A percentile compares a stretch with the other conserved stretches of the same genome.
Evolutionary conservation across 148 eudicot genomes (phyloP).

Genomic region (Nyssa sinensis): DNA sequence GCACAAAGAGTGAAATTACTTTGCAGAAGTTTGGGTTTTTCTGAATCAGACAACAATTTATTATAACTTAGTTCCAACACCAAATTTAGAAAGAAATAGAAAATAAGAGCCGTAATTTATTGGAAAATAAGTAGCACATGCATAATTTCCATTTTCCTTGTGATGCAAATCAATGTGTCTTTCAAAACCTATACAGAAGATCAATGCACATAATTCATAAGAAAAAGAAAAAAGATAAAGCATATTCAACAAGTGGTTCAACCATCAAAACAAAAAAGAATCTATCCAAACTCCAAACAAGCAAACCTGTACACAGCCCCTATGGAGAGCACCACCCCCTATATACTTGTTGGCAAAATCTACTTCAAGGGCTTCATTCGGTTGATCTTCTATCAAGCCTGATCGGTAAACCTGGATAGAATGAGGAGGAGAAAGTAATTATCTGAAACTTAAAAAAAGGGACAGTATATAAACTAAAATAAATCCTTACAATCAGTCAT

Average conservation of each 20-base stretch:
- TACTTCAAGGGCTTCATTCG: conserved; percentile 70
- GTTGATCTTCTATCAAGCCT: conserved; percentile 89
- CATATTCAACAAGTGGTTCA: too few relatives aligned
- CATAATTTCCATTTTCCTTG: too few relatives aligned
- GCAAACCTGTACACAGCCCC: conserved; percentile 90
- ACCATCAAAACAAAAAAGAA: background rate
- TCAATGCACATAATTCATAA: too few relatives aligned
- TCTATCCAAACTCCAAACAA: background rate
- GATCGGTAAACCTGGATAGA: conserved; percentile 52
- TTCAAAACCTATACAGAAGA: too few relatives aligned
- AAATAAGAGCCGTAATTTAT: background rate
- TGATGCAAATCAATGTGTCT: too few relatives aligned
- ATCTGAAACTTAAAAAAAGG: background rate
- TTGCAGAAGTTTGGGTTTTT: too few relatives aligned
- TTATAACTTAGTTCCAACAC: too few relatives aligned
- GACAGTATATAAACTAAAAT: background rate
- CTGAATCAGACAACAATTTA: too few relatives aligned
- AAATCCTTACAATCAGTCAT: background rate
- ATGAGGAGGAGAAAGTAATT: conserved; percentile 3
- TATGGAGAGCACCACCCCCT: conserved; percentile 85
- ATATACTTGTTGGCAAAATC: conserved; percentile 93
- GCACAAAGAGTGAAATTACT: too few relatives aligned
- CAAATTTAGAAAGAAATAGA: background rate
- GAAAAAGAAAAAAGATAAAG: background rate
- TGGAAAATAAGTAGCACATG: too few relatives aligned